Evolutionary conservation across 495 filamentous ascomycete genomes (phyloP).

Genomic region (Penicillium bovifimosum): DNA sequence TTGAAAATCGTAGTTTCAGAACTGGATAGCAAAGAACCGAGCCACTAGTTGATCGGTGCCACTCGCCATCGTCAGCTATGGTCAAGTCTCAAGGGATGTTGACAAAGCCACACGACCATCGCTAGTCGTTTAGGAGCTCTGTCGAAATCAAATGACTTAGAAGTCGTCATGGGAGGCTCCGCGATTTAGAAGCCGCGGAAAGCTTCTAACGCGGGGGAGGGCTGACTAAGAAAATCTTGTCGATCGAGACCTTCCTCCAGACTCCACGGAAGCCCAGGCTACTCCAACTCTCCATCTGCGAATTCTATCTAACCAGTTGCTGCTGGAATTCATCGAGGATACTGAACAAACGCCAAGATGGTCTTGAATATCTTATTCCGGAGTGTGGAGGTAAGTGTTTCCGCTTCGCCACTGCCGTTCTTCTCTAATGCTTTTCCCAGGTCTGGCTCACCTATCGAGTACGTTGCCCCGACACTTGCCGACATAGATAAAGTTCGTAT

Average conservation of each 20-base stretch:
- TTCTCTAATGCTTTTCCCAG: slow-evolving; percentile 18
- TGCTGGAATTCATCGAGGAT: not conserved
- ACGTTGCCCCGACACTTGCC: slow-evolving; percentile 12
- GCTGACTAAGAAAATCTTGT: slow-evolving; percentile 1
- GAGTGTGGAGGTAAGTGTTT: slow-evolving; percentile 18
- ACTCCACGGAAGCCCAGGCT: not conserved
- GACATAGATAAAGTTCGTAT: slow-evolving; percentile 12
- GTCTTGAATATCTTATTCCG: slow-evolving; percentile 17
- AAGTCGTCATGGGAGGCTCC: not conserved
- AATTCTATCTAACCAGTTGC: not conserved
- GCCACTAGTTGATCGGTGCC: slow-evolving; percentile 14
- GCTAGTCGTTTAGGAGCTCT: not conserved
- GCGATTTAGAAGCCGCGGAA: not conserved
- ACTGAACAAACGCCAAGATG: slow-evolving; percentile 10
- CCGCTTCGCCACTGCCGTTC: not conserved
- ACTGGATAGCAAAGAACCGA: slow-evolving; percentile 11
- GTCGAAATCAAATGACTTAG: not conserved
- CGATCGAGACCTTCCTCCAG: slow-evolving; percentile 1
- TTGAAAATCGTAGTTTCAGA: slow-evolving; percentile 9
- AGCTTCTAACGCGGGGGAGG: slow-evolving; percentile 5
- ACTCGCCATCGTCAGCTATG: slow-evolving; percentile 24
- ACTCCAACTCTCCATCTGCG: not conserved
- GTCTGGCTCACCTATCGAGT: slow-evolving; percentile 40
- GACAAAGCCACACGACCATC: slow-evolving; percentile 14
- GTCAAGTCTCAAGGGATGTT: slow-evolving; percentile 12